Evolutionary conservation across 768 basidiomycete species (phyloP).

Genomic region (Suillus hirtellus): DNA sequence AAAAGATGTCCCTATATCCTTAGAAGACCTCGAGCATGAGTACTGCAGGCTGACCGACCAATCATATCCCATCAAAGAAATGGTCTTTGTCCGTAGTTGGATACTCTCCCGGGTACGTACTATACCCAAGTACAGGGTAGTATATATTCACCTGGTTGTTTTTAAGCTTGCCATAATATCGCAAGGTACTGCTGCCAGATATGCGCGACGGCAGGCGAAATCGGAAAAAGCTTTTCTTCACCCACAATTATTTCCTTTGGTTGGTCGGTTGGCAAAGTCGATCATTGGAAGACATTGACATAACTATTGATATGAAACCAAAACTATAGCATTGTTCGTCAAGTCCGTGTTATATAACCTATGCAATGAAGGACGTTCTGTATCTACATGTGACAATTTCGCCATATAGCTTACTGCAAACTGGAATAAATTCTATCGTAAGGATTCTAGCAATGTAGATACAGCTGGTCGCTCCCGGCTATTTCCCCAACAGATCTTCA

Average conservation of each 20-base stretch:
- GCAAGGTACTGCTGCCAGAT: slow-evolving; percentile 89
- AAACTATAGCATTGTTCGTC: slow-evolving; percentile 26
- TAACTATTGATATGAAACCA: slow-evolving; percentile 22
- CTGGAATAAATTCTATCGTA: neutral
- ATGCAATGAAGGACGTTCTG: neutral
- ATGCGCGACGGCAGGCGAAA: slow-evolving; percentile 84
- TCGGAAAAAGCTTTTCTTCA: slow-evolving; percentile 70
- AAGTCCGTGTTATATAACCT: neutral
- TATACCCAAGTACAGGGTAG: neutral
- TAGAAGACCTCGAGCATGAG: slow-evolving; percentile 76
- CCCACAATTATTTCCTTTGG: slow-evolving; percentile 48
- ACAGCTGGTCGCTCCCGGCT: neutral
- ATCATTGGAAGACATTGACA: slow-evolving; percentile 58
- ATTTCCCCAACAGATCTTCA: neutral
- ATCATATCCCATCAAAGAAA: slow-evolving; percentile 74
- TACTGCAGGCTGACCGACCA: slow-evolving; percentile 68
- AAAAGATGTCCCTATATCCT: slow-evolving; percentile 56
- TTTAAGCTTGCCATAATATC: slow-evolving; percentile 74
- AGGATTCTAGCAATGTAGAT: too few species aligned
- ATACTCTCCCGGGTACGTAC: slow-evolving; percentile 73
- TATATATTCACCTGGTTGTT: slow-evolving; percentile 11
- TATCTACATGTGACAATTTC: neutral
- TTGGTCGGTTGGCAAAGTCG: slow-evolving; percentile 63
- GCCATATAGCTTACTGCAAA: neutral
- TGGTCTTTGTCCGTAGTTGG: slow-evolving; percentile 84